Percentiles rank a stretch among this genome's conserved stretches.
Conservation (phyloP, 768 basidiomycete species). For the Collybia sordida region DNA sequence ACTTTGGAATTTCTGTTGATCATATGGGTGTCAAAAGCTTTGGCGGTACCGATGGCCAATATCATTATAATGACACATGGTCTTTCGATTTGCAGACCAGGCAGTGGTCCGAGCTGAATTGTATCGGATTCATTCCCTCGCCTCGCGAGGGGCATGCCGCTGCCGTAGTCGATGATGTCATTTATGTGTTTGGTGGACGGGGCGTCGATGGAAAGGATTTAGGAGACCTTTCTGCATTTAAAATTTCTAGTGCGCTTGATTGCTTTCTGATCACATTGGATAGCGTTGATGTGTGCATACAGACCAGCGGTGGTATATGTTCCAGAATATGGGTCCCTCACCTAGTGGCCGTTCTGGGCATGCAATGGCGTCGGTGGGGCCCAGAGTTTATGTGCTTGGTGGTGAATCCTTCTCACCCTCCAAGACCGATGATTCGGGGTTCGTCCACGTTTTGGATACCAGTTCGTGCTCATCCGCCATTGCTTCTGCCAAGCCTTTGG, state of each 20-base stretch:
- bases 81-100: conserved; percentile 79
- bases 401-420: conserved; percentile 84
- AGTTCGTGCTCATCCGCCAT: conserved; percentile 55
- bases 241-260: conserved; percentile 79
- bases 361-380: conserved; percentile 94
- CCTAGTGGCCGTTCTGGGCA: conserved; percentile 93
- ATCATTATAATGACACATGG: conserved; percentile 99
- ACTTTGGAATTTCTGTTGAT: conserved; percentile 9
- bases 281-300: conserved; percentile 2
- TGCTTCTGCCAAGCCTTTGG: not conserved
- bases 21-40: conserved; percentile 51
- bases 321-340: conserved; percentile 98
- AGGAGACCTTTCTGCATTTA: conserved; percentile 94
- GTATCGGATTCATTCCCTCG: conserved; percentile 95
- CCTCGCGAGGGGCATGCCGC: conserved; percentile 97
- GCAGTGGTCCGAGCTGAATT: conserved; percentile 88
- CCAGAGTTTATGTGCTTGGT: conserved; percentile 89
- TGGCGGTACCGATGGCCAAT: conserved; percentile 97
- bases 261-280: conserved; percentile 7
- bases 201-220: conserved; percentile 97
- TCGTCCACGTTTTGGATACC: conserved; percentile 93
- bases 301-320: conserved; percentile 99
- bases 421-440: conserved; percentile 73
- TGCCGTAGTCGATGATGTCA: conserved; percentile 93
- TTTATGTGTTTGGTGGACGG: conserved; percentile 96